Evolutionary conservation across 2,329 filamentous ascomycete species (phyloP).

Genomic region (Chaetothyriales sp.): DNA sequence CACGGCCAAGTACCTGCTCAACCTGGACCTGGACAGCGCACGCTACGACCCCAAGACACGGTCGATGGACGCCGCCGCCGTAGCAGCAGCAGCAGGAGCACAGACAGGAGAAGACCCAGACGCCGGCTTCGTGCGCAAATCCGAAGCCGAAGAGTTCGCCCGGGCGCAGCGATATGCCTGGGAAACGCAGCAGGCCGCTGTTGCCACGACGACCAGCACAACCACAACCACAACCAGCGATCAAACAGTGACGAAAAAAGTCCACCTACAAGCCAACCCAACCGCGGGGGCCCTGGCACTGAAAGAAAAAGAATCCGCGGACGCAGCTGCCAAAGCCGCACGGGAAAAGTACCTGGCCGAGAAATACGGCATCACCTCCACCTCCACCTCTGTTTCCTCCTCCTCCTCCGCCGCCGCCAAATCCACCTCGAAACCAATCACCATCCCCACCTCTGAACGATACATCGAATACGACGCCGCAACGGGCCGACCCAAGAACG

Average conservation of each 20-base stretch:
- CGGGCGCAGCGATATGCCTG: constrained; percentile 79
- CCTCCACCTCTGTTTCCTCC: constrained; percentile 15
- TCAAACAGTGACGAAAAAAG: constrained; percentile 47
- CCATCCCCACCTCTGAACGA: constrained; percentile 39
- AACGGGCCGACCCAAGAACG: constrained; percentile 51
- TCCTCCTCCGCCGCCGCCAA: background rate
- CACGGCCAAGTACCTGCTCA: constrained; percentile 89
- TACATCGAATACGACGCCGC: constrained; percentile 87
- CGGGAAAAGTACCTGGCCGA: constrained; percentile 57
- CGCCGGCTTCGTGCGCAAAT: constrained; percentile 67
- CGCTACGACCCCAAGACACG: constrained; percentile 96
- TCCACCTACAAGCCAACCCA: constrained; percentile 91
- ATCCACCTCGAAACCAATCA: background rate
- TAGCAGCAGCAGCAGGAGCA: constrained; percentile 39
- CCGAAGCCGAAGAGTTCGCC: constrained; percentile 81
- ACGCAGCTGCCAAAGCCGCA: constrained; percentile 51
- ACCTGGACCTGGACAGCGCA: constrained; percentile 87
- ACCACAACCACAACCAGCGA: background rate
- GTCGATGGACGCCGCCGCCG: constrained; percentile 71
- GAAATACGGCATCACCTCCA: constrained; percentile 63
- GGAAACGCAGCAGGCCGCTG: constrained; percentile 87
- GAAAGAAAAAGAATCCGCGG: constrained; percentile 63
- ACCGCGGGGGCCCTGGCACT: constrained; percentile 76
- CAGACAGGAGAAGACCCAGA: constrained; percentile 81
- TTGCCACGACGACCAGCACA: background rate